Base-by-base conservation (phyloP, 805 yeast genomes). In the Cyberlindnera misumaiensis region DNA sequence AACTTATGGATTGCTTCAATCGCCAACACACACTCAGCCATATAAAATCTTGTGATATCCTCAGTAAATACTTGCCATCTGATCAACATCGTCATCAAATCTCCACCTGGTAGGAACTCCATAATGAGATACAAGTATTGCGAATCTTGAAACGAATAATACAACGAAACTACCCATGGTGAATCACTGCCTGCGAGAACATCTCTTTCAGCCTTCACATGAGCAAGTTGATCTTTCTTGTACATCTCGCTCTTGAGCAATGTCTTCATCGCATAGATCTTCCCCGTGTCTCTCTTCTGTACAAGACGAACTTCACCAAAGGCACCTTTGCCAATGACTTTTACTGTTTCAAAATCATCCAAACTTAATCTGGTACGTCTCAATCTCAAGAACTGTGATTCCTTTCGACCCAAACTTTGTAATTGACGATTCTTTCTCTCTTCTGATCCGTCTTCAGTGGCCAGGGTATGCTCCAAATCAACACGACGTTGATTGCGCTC, bases 51-150 rank as follows among this genome's bases (percentile, higher is more conserved):
- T 2, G 98, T 95, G 53, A 93, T 97, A 12, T 94, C 89, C 8
- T 97, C 95, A 44, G 86, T 85, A 52, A 93, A 70, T 44, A 83
- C 84, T 28, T 97, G 96, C 22, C 97, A 90, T 60, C 89, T 90
- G 61, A 87, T 90, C 46, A 93, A 71, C 52, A 93, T 67, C 0
- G 98, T 93, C 59, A 97, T 80, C 67, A 87, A 88, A 60, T 93
- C 99, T 36, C 99, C 99, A 44, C 99, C 99, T 12, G 99, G 97
- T 12, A 93, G 96, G 63, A 89, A 93, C 60, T 93, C 98, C 99
- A 93, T 93, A 4, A 97, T 97, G 56, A 93, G 67, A 54, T 87
- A 93, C 32, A 93, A 80, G 55, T 83, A 84, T 51, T 86, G 94
- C 0, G 80, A 63, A 63, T 93, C 97, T 60, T 93, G 99, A 65